Evolutionary conservation across 148 eudicot genomes (phyloP).

Genomic region (Hydrangea macrophylla): DNA sequence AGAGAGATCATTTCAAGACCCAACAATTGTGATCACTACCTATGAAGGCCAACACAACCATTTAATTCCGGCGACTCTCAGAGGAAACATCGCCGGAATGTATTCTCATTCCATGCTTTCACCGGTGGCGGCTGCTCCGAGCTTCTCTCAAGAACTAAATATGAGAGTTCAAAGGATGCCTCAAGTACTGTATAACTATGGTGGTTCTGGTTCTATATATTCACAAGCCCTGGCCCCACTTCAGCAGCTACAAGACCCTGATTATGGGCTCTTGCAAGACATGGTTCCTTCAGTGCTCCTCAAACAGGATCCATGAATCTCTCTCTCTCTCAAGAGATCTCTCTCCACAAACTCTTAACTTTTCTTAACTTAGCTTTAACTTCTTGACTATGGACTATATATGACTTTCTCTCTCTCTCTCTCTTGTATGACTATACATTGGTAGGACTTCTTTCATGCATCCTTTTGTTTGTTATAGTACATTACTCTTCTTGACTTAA

Average conservation of each 20-base stretch:
- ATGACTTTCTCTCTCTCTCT: too few species aligned
- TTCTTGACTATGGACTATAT: neutral
- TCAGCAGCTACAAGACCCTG: constrained; percentile 37
- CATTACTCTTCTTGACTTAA: too few species aligned
- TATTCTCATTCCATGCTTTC: constrained; percentile 45
- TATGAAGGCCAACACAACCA: constrained; percentile 61
- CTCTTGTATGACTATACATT: too few species aligned
- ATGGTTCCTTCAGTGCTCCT: constrained; percentile 64
- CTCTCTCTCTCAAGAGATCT: neutral
- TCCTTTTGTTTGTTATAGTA: too few species aligned
- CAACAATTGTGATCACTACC: constrained; percentile 46
- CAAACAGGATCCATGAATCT: constrained; percentile 61
- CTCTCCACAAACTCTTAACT: neutral
- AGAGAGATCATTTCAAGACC: constrained; percentile 52
- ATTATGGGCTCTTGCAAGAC: constrained; percentile 85
- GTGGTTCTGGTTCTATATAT: constrained; percentile 20
- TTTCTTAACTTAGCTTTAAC: neutral
- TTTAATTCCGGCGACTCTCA: constrained; percentile 57
- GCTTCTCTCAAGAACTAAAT: constrained; percentile 35
- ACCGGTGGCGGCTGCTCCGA: constrained; percentile 13
- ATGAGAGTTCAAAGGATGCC: constrained; percentile 33
- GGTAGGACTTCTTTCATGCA: too few species aligned
- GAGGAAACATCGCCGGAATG: constrained; percentile 60
- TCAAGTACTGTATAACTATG: constrained; percentile 20
- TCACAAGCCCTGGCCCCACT: constrained; percentile 14